phyloP scores from a whole-genome alignment of 1,139 yeast genomes.

The Pichia sp. region DNA sequence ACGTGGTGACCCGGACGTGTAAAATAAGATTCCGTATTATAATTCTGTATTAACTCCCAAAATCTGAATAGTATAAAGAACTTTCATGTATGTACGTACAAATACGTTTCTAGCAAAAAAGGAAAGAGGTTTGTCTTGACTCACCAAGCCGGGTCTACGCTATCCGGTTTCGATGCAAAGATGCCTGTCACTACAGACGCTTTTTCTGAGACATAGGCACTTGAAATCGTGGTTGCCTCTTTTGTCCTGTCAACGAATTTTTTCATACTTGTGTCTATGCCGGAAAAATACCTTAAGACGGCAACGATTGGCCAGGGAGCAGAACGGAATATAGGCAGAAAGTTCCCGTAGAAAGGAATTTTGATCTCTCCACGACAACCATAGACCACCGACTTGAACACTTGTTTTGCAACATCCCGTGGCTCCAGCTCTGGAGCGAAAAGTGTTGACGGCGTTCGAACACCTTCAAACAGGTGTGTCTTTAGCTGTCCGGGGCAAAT shows the following conservation, averaged over 20 bases:
- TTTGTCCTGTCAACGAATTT: constrained; percentile 31
- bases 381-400: constrained; percentile 51
- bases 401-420: constrained; percentile 51
- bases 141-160: not conserved
- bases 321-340: constrained; percentile 66
- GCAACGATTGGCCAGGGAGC: constrained; percentile 70
- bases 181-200: constrained; percentile 7
- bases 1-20: not conserved
- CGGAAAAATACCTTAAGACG: constrained; percentile 48
- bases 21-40: not conserved
- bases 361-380: constrained; percentile 69
- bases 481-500: constrained; percentile 84
- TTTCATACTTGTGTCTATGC: constrained; percentile 58
- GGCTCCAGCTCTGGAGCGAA: constrained; percentile 84
- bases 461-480: constrained; percentile 67
- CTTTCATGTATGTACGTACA: not conserved
- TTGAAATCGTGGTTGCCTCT: constrained; percentile 3
- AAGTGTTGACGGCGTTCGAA: constrained; percentile 63
- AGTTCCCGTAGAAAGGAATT: constrained; percentile 69
- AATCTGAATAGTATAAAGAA: not conserved
- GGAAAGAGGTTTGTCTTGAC: not conserved
- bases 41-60: not conserved
- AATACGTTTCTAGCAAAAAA: not conserved
- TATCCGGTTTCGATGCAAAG: not conserved
- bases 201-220: constrained; percentile 8